phyloP scores from a whole-genome alignment of 495 filamentous ascomycete species.

The Hypoxylon subgilvum region DNA sequence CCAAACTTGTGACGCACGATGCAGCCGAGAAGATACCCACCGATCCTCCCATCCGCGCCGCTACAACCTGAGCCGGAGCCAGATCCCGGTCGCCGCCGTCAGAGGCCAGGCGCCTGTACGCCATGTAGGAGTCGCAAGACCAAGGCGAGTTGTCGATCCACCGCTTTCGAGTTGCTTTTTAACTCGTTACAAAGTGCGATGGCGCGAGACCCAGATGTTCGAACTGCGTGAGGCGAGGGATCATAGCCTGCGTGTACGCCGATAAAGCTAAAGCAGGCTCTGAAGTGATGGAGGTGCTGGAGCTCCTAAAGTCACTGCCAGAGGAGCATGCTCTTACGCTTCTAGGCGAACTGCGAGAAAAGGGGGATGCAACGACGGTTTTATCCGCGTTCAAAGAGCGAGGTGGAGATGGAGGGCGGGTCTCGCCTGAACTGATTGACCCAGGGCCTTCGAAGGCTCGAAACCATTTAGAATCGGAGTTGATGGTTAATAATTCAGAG shows the following conservation, averaged over 20 bases:
- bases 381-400: conserved; percentile 5
- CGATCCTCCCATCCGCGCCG: conserved; percentile 11
- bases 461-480: conserved; percentile 14
- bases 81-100: not conserved
- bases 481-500: conserved; percentile 13
- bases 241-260: conserved; percentile 3
- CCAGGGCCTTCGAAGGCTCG: not conserved
- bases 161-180: not conserved
- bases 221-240: conserved; percentile 4
- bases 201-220: conserved; percentile 7
- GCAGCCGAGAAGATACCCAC: conserved; percentile 16
- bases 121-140: conserved; percentile 16
- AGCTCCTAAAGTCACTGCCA: conserved; percentile 17
- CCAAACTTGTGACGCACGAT: not conserved
- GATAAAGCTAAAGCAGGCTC: conserved; percentile 13
- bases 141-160: conserved; percentile 5
- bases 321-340: not conserved
- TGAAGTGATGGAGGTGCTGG: conserved; percentile 16
- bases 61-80: conserved; percentile 1
- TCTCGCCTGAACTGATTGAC: not conserved
- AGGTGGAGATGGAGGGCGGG: not conserved
- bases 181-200: conserved; percentile 13
- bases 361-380: not conserved
- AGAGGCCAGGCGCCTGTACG: conserved; percentile 13
- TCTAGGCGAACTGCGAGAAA: not conserved